These are phyloP conservation scores for Trichoderma simmonsii DNA, from an alignment of 2,329 filamentous ascomycete species.

Conservation along the genomic window DNA sequence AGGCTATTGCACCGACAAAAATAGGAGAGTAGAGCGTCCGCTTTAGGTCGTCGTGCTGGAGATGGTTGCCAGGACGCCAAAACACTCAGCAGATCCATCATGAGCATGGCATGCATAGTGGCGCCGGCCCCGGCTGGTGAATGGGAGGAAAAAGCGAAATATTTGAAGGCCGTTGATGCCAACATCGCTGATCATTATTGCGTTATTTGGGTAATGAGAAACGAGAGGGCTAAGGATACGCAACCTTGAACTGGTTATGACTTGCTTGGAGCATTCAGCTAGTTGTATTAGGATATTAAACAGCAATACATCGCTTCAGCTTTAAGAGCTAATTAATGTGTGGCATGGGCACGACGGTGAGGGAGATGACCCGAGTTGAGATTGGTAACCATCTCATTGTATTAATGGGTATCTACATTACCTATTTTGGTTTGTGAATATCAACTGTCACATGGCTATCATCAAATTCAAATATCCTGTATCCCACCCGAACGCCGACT, in stretches of 20 bases:
- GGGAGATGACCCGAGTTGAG: background rate
- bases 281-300: background rate
- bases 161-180: background rate
- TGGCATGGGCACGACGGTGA: background rate
- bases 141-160: background rate
- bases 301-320: background rate
- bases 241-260: background rate
- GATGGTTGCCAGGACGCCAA: conserved; percentile 30
- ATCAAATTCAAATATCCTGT: conserved; percentile 28
- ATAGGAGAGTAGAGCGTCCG: conserved; percentile 42
- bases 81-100: conserved; percentile 1
- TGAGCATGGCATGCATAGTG: background rate
- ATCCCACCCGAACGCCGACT: conserved; percentile 33
- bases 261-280: background rate
- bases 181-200: background rate
- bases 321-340: background rate
- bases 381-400: conserved; percentile 24
- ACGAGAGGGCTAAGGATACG: background rate
- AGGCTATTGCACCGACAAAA: conserved; percentile 43
- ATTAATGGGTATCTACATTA: conserved; percentile 33
- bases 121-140: background rate
- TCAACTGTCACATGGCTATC: conserved; percentile 20
- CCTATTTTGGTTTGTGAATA: conserved; percentile 21
- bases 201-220: background rate
- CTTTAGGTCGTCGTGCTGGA: conserved; percentile 31